Base-by-base conservation (phyloP, 441 rosid species). In the Jatropha multifida region DNA sequence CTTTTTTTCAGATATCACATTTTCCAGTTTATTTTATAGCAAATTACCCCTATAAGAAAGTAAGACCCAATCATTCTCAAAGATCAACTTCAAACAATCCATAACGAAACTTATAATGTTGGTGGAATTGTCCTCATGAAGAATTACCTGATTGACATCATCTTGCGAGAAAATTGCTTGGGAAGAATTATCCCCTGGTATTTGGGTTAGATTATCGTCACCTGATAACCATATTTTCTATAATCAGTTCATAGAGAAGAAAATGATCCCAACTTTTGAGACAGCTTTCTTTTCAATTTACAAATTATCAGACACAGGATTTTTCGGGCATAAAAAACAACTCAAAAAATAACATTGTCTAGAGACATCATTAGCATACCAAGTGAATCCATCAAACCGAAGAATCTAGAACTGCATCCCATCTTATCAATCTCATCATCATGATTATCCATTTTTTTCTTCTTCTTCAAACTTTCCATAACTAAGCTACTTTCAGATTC, bases 151-250 rank as follows among this genome's bases (percentile, higher is more conserved):
- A 77, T 74, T 76, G 60, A 60, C n/a, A 72, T 80, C 78, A 65
- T 81, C 81, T 54, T 79, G 81, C 2, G 54, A 63, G 69, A 74
- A 62, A 27, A 74, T 58, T 65, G 80, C 75, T 46, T 51, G 73
- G 1, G 82, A 76, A 79, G 76, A 75, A 71, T 42, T 62, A 49
- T 76, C 82, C 78, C 73, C 83, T 38, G 78, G 67, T 65, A 49
- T 48, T 17, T 73, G 80, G 69, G 68, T 69, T 69, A 70, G 48
- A 77, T 65, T 74, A 23, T 46, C 71, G 77, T 82, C 80, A 68
- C 86, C 92, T 87, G 85, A 80, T 52, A 76, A 86, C 72, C 78
- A 82, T 63, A 69, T 38, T 75, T 58, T 78, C 63, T 27, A 55
- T 74, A 54, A 71, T 76, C 65, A 75, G 79, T 69, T 55, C 64